These are phyloP conservation scores for Lentithecium fluviatile DNA, from an alignment of 495 filamentous ascomycete species.

Conservation along the genomic window DNA sequence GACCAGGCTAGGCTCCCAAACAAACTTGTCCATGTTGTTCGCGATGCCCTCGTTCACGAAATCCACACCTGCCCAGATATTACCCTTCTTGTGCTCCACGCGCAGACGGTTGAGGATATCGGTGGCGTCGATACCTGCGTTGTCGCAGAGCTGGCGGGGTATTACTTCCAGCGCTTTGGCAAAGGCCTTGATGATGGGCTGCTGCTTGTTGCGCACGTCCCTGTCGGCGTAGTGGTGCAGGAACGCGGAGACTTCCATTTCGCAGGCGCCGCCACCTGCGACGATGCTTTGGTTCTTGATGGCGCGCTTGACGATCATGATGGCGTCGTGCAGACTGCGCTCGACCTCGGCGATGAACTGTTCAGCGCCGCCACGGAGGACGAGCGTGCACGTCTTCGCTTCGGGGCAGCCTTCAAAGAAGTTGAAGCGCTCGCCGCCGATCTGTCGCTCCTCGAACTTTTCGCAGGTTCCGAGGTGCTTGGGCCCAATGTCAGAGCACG, in stretches of 20 bases:
- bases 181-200: constrained; percentile 95
- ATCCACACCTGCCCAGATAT: constrained; percentile 93
- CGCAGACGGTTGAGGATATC: constrained; percentile 93
- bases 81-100: constrained; percentile 89
- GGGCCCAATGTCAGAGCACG: constrained; percentile 89
- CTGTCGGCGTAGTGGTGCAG: constrained; percentile 88
- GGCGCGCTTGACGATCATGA: constrained; percentile 99
- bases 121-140: constrained; percentile 96
- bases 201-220: constrained; percentile 91
- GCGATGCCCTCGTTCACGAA: constrained; percentile 86
- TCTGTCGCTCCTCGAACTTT: constrained; percentile 90
- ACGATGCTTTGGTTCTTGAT: constrained; percentile 92
- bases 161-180: constrained; percentile 97
- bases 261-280: constrained; percentile 87
- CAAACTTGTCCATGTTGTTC: constrained; percentile 89
- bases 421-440: constrained; percentile 96
- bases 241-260: constrained; percentile 96
- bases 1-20: constrained; percentile 94
- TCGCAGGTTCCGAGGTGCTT: constrained; percentile 91
- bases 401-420: constrained; percentile 93
- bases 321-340: constrained; percentile 93
- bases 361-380: constrained; percentile 93
- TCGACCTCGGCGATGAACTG: constrained; percentile 99
- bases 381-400: constrained; percentile 94
- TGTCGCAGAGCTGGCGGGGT: constrained; percentile 94